Evolutionary conservation across 257 asterid genomes (phyloP).

Genomic region (Petunia secreta): DNA sequence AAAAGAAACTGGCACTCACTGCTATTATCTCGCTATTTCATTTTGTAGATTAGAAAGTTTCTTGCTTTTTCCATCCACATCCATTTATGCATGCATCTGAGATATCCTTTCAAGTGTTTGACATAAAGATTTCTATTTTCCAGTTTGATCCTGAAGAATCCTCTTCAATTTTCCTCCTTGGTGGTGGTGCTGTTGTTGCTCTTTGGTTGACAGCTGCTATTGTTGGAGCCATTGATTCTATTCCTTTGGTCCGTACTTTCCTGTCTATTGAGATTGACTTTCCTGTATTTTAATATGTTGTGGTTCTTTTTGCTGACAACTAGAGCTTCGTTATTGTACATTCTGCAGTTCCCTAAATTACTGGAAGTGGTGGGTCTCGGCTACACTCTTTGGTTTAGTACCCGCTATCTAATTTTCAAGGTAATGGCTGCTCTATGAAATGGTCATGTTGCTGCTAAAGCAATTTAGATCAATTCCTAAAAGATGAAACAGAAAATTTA

Average conservation of each 20-base stretch:
- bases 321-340: background rate
- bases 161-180: slow-evolving; percentile 54
- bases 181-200: slow-evolving; percentile 58
- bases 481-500: background rate
- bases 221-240: slow-evolving; percentile 73
- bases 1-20: background rate
- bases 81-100: background rate
- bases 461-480: background rate
- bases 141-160: slow-evolving; percentile 54
- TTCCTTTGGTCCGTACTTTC: slow-evolving; percentile 63
- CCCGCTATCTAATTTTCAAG: slow-evolving; percentile 78
- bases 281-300: background rate
- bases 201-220: slow-evolving; percentile 65
- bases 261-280: background rate
- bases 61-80: background rate
- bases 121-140: slow-evolving; percentile 27
- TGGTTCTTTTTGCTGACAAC: slow-evolving; percentile 22
- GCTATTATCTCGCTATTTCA: background rate
- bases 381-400: slow-evolving; percentile 75
- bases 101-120: slow-evolving; percentile 26
- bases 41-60: background rate
- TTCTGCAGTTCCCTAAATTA: slow-evolving; percentile 65
- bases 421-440: slow-evolving; percentile 33
- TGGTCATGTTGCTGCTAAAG: background rate
- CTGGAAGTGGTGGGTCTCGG: slow-evolving; percentile 80